Base-by-base conservation (phyloP, 225 moss, liverwort and hornwort species). In the Lunularia cruciata region DNA sequence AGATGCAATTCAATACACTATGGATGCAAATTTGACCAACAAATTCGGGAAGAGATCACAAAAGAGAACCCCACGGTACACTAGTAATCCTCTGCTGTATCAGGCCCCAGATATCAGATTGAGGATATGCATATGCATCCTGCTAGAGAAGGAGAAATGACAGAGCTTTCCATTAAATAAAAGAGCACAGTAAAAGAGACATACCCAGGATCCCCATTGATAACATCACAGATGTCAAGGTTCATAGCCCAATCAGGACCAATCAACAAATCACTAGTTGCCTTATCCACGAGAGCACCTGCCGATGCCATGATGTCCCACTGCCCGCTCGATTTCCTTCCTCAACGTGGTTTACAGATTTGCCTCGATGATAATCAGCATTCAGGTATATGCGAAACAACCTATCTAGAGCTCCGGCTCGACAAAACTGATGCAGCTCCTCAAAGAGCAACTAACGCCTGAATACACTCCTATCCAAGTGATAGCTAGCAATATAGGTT, bases 201-300 rank as follows among this genome's bases (percentile, higher is more conserved):
- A 33, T 81, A 84, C 84, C 81, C 81, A 58, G 84, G 84, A 67
- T 84, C 84, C 19, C 81, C 72, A 55, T 84, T 84, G 55, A 84
- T 84, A 13, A 81, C 77, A 70, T 84, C 84, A 59, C 84, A 84
- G 61, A 84, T 77, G 47, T 84, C 84, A 16, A 84, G 81, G 66
- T 84, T 84, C 84, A 84, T 81, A 28, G 81, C 84, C 84, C 84
- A 84, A 62, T 84, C 84, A 5, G 84, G 84, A 19, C 84, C 84
- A 70, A 81, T 81, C 37, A 84, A 69, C 78, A 84, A 47, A 61
- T 84, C 84, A 53, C 84, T 84, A 27, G 84, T 84, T 20, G 84
- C 84, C 73, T 84, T 84, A 38, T 84, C 84, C 22, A 84, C 84
- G 11, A 84, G 81, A 71, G 63, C 65, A 26, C 75, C 81, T 46